These are phyloP conservation scores for Aspergillus pseudonomiae DNA, from an alignment of 2,329 filamentous ascomycete species.

Conservation along the genomic window DNA sequence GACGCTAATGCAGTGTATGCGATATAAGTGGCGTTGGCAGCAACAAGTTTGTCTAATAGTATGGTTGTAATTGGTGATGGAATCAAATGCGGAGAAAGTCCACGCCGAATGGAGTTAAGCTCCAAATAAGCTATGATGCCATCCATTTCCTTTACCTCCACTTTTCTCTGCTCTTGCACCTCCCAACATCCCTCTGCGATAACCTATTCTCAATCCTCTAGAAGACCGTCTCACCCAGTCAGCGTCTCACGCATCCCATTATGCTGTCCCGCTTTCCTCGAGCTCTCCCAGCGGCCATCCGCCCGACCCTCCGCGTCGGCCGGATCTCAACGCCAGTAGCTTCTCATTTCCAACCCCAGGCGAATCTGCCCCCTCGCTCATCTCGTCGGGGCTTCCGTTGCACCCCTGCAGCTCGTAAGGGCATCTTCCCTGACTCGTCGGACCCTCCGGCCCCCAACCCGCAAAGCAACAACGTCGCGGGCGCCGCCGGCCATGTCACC, in stretches of 20 bases:
- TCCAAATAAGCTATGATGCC: conserved; percentile 18
- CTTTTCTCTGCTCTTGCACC: conserved; percentile 5
- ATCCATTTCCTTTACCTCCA: conserved; percentile 11
- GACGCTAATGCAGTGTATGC: too few species aligned
- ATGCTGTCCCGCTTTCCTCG: conserved; percentile 48
- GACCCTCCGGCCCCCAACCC: conserved; percentile 53
- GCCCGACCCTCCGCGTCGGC: conserved; percentile 26
- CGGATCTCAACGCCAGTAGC: conserved; percentile 18
- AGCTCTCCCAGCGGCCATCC: conserved; percentile 36
- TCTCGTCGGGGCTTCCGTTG: conserved; percentile 38
- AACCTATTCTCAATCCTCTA: neutral
- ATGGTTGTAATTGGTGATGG: neutral
- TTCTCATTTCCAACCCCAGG: conserved; percentile 15
- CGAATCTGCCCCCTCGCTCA: neutral
- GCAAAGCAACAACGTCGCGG: conserved; percentile 43
- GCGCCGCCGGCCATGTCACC: conserved; percentile 45
- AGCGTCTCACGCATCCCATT: conserved; percentile 14
- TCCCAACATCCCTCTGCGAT: conserved; percentile 4
- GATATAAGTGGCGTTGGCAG: too few species aligned
- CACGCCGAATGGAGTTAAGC: conserved; percentile 3
- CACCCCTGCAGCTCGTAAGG: conserved; percentile 44
- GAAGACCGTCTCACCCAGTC: neutral
- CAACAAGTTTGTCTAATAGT: too few species aligned
- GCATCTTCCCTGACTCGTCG: conserved; percentile 63
- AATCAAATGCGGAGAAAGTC: neutral